A percentile compares a stretch with the other conserved stretches of the same genome.
These are phyloP conservation scores for Euryodendron excelsum DNA, from an alignment of 148 eudicot species.

Conservation along the genomic window DNA sequence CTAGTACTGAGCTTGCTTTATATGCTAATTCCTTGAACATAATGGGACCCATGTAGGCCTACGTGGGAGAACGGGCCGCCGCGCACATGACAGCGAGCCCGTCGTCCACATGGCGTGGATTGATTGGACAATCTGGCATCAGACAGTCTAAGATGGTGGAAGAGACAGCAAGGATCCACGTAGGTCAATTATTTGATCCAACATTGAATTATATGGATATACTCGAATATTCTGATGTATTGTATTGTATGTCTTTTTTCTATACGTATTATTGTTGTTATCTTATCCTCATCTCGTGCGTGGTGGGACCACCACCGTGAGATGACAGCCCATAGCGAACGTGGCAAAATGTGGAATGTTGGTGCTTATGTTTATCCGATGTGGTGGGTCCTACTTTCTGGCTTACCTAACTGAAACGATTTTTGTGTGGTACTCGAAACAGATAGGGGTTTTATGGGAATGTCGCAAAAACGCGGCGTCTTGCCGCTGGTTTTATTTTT, in stretches of 20 bases:
- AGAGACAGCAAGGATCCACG: constrained; percentile 70
- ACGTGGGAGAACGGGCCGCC: constrained; percentile 42
- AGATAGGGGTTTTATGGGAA: background rate
- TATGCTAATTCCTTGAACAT: no score
- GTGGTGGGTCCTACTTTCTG: constrained; percentile 25
- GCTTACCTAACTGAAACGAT: background rate
- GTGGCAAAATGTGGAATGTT: constrained; percentile 25
- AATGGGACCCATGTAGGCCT: constrained; percentile 19
- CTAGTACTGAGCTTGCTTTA: background rate
- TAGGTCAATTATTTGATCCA: constrained; percentile 28
- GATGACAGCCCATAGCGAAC: constrained; percentile 16
- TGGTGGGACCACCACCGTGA: constrained; percentile 14
- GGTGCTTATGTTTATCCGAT: constrained; percentile 19
- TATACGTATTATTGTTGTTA: background rate
- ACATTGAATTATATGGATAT: constrained; percentile 38
- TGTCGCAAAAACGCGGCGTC: constrained; percentile 37
- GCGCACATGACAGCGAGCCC: constrained; percentile 30
- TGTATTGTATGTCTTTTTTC: background rate
- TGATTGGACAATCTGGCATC: constrained; percentile 6
- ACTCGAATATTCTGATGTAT: constrained; percentile 50
- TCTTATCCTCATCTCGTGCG: constrained; percentile 25
- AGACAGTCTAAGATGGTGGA: constrained; percentile 20
- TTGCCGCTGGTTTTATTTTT: constrained; percentile 22
- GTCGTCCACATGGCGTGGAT: constrained; percentile 15
- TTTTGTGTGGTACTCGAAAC: background rate